Evolutionary conservation across 495 filamentous ascomycete genomes (phyloP), one percentile per base, ranked within the genome.

Genomic region (Aspergillus sclerotioniger): DNA sequence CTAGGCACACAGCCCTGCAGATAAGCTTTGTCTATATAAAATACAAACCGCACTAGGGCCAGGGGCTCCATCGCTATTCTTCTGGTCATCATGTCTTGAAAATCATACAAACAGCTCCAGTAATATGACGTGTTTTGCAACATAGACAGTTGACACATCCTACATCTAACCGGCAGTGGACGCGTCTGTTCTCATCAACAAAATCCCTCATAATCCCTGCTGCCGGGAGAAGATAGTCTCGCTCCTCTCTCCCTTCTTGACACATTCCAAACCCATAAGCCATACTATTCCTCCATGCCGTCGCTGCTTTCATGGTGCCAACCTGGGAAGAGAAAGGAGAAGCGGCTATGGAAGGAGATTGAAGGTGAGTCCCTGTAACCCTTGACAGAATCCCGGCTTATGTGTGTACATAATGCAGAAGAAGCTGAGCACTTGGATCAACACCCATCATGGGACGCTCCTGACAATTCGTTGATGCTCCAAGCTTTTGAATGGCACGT

Each of bases 401-500:
- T n/a, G 9, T n/a, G 13, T 15, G 13, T 41, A n/a, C 13, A 1
- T 13, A 39, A 0, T 37, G 54, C 47, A 71, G 68, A 72, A 20
- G 51, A 66, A 45, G 69, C 64, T 10, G 51, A 63, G 16, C 37
- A 67, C 33, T 58, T 73, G 33, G 67, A 75, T 53, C 49, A 67
- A n/a, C 60, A 67, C 8, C 62, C 70, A 15, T 71, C 73, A 61
- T 72, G 71, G 71, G 59, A 63, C 52, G 66, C 63, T 9, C 62
- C 66, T 6, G 69, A 78, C 39, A 92, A 91, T 58, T 65, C 61
- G 53, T 84, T 85, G 57, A 83, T 91, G 68, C 71, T 91, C 62
- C 85, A 91, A 68, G 82, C 76, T 8, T 91, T 88, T 67, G 89
- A 91, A 75, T 90, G 89, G 88, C 84, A 91, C 66, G 78, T 86